Base-by-base conservation (phyloP, 768 basidiomycete species). In the Naganishia friedmannii region DNA sequence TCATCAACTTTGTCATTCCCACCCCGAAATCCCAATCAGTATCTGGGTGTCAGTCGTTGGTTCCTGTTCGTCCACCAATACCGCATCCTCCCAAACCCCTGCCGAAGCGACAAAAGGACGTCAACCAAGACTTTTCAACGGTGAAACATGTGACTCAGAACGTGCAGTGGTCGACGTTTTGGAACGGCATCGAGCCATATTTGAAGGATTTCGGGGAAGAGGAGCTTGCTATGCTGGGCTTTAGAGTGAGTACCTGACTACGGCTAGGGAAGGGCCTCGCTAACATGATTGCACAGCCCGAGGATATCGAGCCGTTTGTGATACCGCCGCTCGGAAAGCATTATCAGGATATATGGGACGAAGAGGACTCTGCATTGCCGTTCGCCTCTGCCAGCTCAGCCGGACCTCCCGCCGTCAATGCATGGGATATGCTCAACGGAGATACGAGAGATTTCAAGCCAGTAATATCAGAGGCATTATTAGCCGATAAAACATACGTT, bases 331-430 rank as follows among this genome's bases (percentile, higher is more conserved):
- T 96, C 0, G 95, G 89, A 26, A 84, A 88, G 74, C 93, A 95
- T 81, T 99, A 97, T 76, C 83, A 87, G 39, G 91, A 95, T 65
- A 84, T 89, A 0, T 99, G 95, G 94, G 94, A 94, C 72, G 93
- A 96, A 75, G 88, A 92, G 77, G 95, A 99, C 79, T n/a, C 57
- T 48, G 71, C 58, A 45, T 7, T 69, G 28, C 67, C 71, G n/a
- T 68, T 72, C 29, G 29, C 48, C 1, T 53, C 60, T 26, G 21
- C 26, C 46, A 63, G 57, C 28, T 23, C 56, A 45, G 31, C 56
- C 10, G 45, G 55, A 17, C 58, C 68, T 5, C 53, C 57, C 72
- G 66, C 74, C 71, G 26, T 37, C 37, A 23, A 70, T 37, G n/a
- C 66, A 65, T 42, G 68, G 65, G 17, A 67, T 45, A 5, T 60